Conservation (phyloP, 2,329 filamentous ascomycete genomes). For the Aureobasidium sp. region DNA sequence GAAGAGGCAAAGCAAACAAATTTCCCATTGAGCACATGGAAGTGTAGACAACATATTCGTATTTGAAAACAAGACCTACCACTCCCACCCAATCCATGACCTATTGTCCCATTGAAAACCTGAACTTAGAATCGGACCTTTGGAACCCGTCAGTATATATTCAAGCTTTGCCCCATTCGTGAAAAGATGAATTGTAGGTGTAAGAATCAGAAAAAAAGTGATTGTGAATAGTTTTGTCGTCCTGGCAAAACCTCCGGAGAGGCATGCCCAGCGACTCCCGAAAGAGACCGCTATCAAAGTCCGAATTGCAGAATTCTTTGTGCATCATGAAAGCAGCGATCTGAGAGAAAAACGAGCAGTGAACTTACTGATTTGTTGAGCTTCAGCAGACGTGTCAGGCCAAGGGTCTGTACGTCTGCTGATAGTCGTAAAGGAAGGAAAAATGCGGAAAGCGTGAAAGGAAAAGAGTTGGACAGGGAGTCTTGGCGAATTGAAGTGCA, state of each 20-base stretch:
- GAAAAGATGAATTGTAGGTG: background rate
- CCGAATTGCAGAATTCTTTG: slow-evolving; percentile 16
- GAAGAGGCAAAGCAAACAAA: no score
- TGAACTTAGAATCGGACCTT: background rate
- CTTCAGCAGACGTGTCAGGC: background rate
- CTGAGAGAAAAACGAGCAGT: background rate
- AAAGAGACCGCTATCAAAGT: slow-evolving; percentile 1
- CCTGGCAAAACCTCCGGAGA: background rate
- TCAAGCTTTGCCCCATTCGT: background rate
- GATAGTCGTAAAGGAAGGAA: background rate
- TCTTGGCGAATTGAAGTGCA: background rate
- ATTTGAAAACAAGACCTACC: no score
- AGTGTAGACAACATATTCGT: no score
- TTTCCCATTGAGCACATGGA: no score
- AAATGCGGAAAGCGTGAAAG: background rate
- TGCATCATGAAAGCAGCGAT: background rate
- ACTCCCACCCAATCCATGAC: no score
- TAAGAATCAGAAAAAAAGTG: slow-evolving; percentile 3
- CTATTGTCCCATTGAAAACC: background rate
- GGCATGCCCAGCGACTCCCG: background rate
- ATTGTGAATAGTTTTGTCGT: slow-evolving; percentile 14
- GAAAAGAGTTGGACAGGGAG: background rate
- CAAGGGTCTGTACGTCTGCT: background rate
- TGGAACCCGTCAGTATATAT: background rate
- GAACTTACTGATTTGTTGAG: background rate